These are phyloP conservation scores for Hyaloscypha finlandica DNA, from an alignment of 495 filamentous ascomycete genomes.

Conservation along the genomic window DNA sequence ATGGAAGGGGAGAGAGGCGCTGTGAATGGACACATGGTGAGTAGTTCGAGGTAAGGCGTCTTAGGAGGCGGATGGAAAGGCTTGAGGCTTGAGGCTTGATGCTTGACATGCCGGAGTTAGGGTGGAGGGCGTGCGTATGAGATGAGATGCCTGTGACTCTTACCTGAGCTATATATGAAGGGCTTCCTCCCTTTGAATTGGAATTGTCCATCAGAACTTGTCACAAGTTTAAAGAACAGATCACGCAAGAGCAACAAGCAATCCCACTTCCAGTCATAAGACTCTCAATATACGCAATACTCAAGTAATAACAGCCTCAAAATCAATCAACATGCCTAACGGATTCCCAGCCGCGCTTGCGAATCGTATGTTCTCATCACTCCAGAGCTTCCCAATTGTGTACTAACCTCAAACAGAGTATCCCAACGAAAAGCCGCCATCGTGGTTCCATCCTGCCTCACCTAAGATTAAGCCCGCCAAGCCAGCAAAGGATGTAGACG, in stretches of 20 bases:
- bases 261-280: not conserved
- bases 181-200: not conserved
- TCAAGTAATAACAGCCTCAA: not conserved
- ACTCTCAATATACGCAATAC: constrained; percentile 2
- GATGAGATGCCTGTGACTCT: not conserved
- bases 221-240: not conserved
- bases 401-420: constrained; percentile 19
- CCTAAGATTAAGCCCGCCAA: constrained; percentile 23
- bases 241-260: not conserved
- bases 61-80: constrained; percentile 9
- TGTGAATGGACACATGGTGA: not conserved
- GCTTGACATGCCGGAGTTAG: not conserved
- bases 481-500: constrained; percentile 25
- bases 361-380: constrained; percentile 14
- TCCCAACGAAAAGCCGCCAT: constrained; percentile 24
- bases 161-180: constrained; percentile 11
- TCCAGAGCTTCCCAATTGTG: not conserved
- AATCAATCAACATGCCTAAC: constrained; percentile 21
- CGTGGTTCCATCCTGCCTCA: constrained; percentile 22
- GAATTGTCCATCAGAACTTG: not conserved
- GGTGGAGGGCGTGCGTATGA: not conserved
- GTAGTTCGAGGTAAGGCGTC: not conserved
- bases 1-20: not conserved
- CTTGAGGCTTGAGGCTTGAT: not conserved
- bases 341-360: constrained; percentile 19